Conservation (phyloP, 2,329 filamentous ascomycete species). For the Podosphaera xanthii region DNA sequence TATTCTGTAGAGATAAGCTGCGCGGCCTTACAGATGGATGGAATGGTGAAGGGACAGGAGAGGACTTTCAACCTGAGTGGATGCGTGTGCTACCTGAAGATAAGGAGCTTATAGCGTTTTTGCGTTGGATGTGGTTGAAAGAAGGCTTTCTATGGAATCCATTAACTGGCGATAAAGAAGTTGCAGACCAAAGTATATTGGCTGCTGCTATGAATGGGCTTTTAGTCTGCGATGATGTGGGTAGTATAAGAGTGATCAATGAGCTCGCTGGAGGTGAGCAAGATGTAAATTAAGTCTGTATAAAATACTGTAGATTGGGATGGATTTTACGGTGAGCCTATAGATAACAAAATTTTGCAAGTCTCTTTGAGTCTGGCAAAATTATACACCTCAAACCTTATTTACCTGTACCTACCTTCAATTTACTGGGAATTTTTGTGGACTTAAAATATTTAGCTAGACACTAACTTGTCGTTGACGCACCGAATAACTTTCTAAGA, state of each 20-base stretch:
- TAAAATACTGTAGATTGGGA: too few species aligned
- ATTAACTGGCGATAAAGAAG: slow-evolving; percentile 36
- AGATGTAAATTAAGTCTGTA: too few species aligned
- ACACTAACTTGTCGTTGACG: too few species aligned
- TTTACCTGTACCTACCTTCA: too few species aligned
- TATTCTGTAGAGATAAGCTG: slow-evolving; percentile 68
- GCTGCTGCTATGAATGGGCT: slow-evolving; percentile 30
- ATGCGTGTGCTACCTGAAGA: slow-evolving; percentile 63
- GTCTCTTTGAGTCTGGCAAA: too few species aligned
- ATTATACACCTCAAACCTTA: too few species aligned
- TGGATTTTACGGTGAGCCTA: too few species aligned
- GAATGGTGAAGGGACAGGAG: slow-evolving; percentile 30
- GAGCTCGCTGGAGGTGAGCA: background rate
- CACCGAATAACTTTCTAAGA: too few species aligned
- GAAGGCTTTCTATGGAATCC: slow-evolving; percentile 71
- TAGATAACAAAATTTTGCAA: too few species aligned
- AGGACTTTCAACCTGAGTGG: slow-evolving; percentile 62
- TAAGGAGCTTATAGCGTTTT: slow-evolving; percentile 70
- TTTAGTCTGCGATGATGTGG: background rate
- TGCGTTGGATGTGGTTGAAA: slow-evolving; percentile 80
- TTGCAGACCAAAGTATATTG: slow-evolving; percentile 29
- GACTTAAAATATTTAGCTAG: too few species aligned
- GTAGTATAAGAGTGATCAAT: background rate
- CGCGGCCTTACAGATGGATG: slow-evolving; percentile 42
- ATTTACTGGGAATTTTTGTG: too few species aligned